Evolutionary conservation across 2,329 filamentous ascomycete species (phyloP).

Genomic region (Paracoccidioides lutzii): DNA sequence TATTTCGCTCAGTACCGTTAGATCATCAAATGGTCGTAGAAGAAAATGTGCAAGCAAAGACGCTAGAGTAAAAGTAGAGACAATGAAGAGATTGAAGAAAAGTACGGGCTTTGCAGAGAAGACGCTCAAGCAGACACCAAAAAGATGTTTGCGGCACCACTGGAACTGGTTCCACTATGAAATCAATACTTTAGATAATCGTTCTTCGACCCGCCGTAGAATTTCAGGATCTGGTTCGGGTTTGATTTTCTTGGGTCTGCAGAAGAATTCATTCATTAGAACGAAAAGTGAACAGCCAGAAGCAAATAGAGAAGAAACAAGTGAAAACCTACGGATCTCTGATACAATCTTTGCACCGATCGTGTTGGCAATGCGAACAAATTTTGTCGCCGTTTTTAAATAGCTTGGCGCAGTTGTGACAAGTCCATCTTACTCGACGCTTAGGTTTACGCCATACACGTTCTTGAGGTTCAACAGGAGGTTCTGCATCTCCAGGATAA

Average conservation of each 20-base stretch:
- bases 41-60: conserved; percentile 4
- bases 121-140: too few relatives aligned
- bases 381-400: conserved; percentile 21
- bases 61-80: neutral
- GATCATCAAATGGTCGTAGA: conserved; percentile 5
- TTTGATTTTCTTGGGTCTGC: conserved; percentile 30
- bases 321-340: conserved; percentile 29
- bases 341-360: conserved; percentile 29
- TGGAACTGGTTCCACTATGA: neutral
- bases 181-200: conserved; percentile 19
- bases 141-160: neutral
- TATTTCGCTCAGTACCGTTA: conserved; percentile 7
- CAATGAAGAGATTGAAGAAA: neutral
- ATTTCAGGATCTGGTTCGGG: conserved; percentile 28
- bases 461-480: conserved; percentile 21
- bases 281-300: conserved; percentile 5
- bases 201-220: conserved; percentile 27
- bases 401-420: conserved; percentile 26
- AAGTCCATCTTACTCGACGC: conserved; percentile 29
- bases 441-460: conserved; percentile 28
- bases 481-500: conserved; percentile 33
- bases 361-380: conserved; percentile 30
- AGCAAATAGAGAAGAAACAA: neutral
- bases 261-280: conserved; percentile 1
- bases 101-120: too few relatives aligned